phyloP scores from a whole-genome alignment of 192 early-diverging fungal genomes.

The Mortierella alpina region DNA sequence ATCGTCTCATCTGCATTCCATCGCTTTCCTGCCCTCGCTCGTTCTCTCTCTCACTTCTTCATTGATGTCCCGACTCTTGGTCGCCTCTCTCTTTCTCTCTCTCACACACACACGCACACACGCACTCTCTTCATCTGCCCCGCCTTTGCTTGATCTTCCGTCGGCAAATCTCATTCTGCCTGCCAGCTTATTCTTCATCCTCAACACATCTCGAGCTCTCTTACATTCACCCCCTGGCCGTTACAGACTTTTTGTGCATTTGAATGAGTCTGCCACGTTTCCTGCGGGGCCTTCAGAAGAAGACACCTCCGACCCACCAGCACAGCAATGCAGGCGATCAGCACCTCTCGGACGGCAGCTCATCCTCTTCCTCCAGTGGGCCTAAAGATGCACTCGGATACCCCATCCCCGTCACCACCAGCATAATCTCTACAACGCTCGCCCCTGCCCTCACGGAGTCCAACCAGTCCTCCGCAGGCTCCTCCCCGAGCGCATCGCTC shows the following conservation, averaged over 20 bases:
- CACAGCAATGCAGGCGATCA: neutral
- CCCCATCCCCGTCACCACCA: slow-evolving; percentile 28
- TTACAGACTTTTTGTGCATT: neutral
- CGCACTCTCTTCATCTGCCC: neutral
- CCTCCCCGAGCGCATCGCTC: neutral
- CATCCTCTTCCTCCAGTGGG: slow-evolving; percentile 16
- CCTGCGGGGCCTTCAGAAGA: slow-evolving; percentile 34
- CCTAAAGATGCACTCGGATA: slow-evolving; percentile 39
- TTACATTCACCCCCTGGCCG: neutral
- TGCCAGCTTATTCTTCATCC: neutral
- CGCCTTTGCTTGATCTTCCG: neutral
- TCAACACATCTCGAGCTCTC: neutral
- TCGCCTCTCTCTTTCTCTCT: neutral
- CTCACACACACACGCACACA: neutral
- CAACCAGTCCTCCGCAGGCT: neutral
- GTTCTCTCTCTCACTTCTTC: neutral
- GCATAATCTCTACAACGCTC: neutral
- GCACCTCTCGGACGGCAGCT: slow-evolving; percentile 23
- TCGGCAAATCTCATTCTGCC: neutral
- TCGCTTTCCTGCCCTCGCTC: neutral
- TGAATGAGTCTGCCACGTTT: slow-evolving; percentile 42
- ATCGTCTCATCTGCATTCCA: neutral
- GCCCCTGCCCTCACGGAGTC: neutral
- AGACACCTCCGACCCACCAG: neutral
- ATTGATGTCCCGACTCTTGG: no score